Percentiles rank a stretch among this genome's conserved stretches.
Conservation (phyloP, 2,329 filamentous ascomycete species). For the Aspergillus vadensis region DNA sequence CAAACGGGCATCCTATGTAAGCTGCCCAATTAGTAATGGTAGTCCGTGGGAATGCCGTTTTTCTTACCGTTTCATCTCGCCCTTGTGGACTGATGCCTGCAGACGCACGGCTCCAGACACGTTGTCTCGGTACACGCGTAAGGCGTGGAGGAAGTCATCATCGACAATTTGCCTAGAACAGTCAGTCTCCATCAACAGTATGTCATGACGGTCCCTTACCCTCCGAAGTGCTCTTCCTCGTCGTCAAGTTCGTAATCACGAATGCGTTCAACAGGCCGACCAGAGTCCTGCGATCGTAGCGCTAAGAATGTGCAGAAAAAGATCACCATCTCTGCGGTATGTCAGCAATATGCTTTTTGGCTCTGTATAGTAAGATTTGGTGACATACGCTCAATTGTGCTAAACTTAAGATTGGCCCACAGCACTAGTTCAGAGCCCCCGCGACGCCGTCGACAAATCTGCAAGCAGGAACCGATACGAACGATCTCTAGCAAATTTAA, state of each 20-base stretch:
- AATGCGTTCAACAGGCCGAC: conserved; percentile 41
- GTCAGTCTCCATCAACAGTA: conserved; percentile 9
- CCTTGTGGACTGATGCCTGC: conserved; percentile 58
- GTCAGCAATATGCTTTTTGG: conserved; percentile 1
- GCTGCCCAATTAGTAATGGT: background rate
- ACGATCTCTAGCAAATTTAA: conserved; percentile 49
- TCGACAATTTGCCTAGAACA: conserved; percentile 54
- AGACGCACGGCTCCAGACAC: conserved; percentile 56
- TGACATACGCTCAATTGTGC: conserved; percentile 49
- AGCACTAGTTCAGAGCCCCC: conserved; percentile 47
- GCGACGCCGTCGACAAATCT: conserved; percentile 40
- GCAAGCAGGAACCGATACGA: conserved; percentile 41
- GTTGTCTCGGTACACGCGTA: conserved; percentile 57
- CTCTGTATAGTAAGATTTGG: background rate
- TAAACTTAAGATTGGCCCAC: conserved; percentile 59
- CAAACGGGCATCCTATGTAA: conserved; percentile 56
- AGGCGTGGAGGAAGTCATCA: conserved; percentile 53
- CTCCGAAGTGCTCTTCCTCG: conserved; percentile 53
- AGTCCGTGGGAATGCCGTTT: background rate
- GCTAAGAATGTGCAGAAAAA: conserved; percentile 61
- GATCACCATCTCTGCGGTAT: conserved; percentile 53
- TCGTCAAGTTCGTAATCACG: conserved; percentile 54
- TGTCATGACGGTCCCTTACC: conserved; percentile 35
- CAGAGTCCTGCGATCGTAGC: conserved; percentile 59
- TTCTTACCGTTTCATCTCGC: conserved; percentile 52